Evolutionary conservation across 768 basidiomycete genomes (phyloP).

Genomic region (Leccinum variicolor): DNA sequence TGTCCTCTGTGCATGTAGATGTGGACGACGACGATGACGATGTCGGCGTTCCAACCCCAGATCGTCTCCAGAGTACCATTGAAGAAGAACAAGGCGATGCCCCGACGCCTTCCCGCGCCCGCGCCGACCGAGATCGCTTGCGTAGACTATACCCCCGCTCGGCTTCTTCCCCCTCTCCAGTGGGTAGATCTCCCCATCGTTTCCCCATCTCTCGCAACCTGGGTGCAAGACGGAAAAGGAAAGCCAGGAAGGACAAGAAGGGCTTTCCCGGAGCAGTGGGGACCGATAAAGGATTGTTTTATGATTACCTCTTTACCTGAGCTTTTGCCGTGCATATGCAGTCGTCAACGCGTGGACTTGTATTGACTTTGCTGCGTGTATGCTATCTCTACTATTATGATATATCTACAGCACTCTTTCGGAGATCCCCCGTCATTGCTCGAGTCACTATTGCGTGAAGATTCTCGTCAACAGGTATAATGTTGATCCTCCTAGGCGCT

Average conservation of each 20-base stretch:
- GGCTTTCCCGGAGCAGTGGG: conserved; percentile 15
- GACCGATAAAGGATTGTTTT: conserved; percentile 30
- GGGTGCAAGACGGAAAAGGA: conserved; percentile 15
- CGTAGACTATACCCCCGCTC: conserved; percentile 35
- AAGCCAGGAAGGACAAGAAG: conserved; percentile 11
- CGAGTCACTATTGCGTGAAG: conserved; percentile 43
- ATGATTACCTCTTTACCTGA: conserved; percentile 46
- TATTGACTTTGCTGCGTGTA: background rate
- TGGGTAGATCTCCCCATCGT: conserved; percentile 33
- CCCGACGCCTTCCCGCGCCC: conserved; percentile 14
- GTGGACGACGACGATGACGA: conserved; percentile 5
- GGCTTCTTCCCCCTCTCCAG: conserved; percentile 55
- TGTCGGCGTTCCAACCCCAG: conserved; percentile 4
- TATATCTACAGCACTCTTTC: conserved; percentile 1
- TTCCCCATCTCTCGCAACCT: conserved; percentile 12
- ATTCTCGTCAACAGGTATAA: conserved; percentile 49
- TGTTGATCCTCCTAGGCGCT: conserved; percentile 61
- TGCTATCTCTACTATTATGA: background rate
- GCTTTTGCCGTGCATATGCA: background rate
- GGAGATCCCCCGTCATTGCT: background rate
- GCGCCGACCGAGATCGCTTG: conserved; percentile 27
- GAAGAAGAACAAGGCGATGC: background rate
- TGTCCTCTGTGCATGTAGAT: conserved; percentile 25
- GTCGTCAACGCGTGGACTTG: background rate
- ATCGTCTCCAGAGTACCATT: background rate